Evolutionary conservation across 2,329 filamentous ascomycete species (phyloP), one percentile per base, ranked within the genome.

Genomic region (Fusarium sacchari): DNA sequence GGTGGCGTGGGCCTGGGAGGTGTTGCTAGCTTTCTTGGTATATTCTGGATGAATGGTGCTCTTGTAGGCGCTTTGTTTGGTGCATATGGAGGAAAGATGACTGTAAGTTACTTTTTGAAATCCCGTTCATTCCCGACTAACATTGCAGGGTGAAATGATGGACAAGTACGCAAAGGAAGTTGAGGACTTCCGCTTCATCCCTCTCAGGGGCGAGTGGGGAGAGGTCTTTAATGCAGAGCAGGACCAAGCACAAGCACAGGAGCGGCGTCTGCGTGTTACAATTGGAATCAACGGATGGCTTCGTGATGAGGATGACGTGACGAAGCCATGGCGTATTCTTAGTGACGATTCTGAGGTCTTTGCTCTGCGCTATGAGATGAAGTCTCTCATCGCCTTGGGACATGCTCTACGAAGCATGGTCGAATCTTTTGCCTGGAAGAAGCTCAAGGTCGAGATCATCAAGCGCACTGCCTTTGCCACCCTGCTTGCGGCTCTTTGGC

Each of bases 251-350:
- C 76, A 80, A 18, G 76, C 59, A 18, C 59, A 83, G 34, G 77
- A 81, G 13, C 83, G 86, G 8, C 88, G 92, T 7, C 83, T 97
- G 7, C 89, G 94, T 17, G 91, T 98, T 7, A 95, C 93, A 0
- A 94, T 98, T 65, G 94, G 94, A 14, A 90, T 97, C 72, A 96
- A 94, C 67, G 95, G 95, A 40, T 97, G 95, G 95, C 86, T 97
- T 18, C 92, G 89, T 6, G 86, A 90, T 13, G 90, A 93, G 73
- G 88, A 92, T 36, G 94, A 97, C 75, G 89, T 97, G 32, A 88
- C 92, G 10, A 88, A 89, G 70, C 95, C 95, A 0, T 98, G 95
- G 95, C 88, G 89, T 37, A 91, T 92, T 36, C 86, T 97, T 18
- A 89, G 90, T 6, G 84, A 88, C 37, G 88, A 93, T 69, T 88